phyloP scores from a whole-genome alignment of 192 early-diverging fungal genomes.

The Coemansia biformis region DNA sequence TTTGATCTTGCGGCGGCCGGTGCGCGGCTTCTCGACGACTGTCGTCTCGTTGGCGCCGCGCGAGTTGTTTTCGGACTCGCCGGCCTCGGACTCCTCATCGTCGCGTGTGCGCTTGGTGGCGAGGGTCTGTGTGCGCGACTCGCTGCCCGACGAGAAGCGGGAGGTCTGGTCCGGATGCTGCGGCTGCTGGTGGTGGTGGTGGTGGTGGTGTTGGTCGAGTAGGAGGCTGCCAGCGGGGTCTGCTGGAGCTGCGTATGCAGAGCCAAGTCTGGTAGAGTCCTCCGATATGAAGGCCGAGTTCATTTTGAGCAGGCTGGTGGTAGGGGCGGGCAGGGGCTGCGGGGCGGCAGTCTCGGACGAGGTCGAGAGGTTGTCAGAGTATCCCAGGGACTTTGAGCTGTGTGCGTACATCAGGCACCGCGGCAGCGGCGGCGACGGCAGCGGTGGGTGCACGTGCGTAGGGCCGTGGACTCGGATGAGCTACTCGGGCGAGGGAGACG shows the following conservation, averaged over 20 bases:
- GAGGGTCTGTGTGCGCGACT: conserved; percentile 45
- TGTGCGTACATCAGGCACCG: conserved; percentile 39
- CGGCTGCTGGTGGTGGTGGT: conserved; percentile 10
- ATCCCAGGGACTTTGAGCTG: conserved; percentile 28
- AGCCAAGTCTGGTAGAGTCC: conserved; percentile 22
- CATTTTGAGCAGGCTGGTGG: conserved; percentile 39
- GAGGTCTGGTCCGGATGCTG: conserved; percentile 6
- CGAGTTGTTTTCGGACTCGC: conserved; percentile 52
- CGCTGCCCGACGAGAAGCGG: conserved; percentile 27
- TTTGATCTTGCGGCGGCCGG: conserved; percentile 89
- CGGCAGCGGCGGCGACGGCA: too few species aligned
- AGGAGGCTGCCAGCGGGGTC: conserved; percentile 24
- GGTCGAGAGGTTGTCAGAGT: conserved; percentile 40
- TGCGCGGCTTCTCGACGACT: conserved; percentile 52
- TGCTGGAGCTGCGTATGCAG: conserved; percentile 21
- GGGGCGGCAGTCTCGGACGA: conserved; percentile 39
- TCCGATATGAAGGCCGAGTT: conserved; percentile 45
- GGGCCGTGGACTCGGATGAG: too few species aligned
- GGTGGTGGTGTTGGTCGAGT: conserved; percentile 27
- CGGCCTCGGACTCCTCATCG: conserved; percentile 62
- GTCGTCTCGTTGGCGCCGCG: conserved; percentile 27
- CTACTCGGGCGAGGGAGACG: too few species aligned
- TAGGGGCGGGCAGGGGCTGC: conserved; percentile 10
- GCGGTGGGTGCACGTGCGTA: too few species aligned
- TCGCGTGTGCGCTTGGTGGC: conserved; percentile 45